These are phyloP conservation scores for Cryptosporidium sp. DNA, from an alignment of 169 alveolate genomes.

Conservation along the genomic window DNA sequence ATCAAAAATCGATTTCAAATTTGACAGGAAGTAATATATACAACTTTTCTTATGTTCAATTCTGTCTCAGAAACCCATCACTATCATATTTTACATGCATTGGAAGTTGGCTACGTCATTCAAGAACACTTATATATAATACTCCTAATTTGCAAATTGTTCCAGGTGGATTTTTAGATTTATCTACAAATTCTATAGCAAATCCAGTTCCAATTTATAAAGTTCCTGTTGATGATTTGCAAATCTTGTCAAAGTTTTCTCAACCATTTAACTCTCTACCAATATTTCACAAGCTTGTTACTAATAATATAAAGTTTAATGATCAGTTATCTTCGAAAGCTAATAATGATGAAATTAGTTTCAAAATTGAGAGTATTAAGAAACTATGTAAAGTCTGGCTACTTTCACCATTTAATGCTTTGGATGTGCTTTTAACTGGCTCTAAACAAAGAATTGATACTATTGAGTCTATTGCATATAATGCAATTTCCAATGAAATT, in stretches of 20 bases:
- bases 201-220: constrained; percentile 44
- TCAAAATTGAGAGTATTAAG: constrained; percentile 2
- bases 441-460: constrained; percentile 15
- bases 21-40: neutral
- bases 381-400: constrained; percentile 32
- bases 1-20: constrained; percentile 5
- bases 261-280: constrained; percentile 45
- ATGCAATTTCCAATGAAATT: constrained; percentile 38
- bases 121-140: constrained; percentile 41
- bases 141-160: constrained; percentile 52
- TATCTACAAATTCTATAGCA: constrained; percentile 16
- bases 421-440: constrained; percentile 10
- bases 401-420: constrained; percentile 36
- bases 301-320: neutral
- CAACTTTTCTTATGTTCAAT: constrained; percentile 34
- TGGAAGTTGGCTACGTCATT: constrained; percentile 49
- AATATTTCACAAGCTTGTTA: constrained; percentile 8
- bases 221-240: constrained; percentile 34
- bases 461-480: neutral
- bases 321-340: neutral
- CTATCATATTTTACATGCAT: constrained; percentile 21
- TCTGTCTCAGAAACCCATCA: constrained; percentile 48
- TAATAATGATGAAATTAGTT: neutral
- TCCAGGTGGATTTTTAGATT: constrained; percentile 70
- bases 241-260: constrained; percentile 7